phyloP scores from a whole-genome alignment of 148 eudicot species.

The Spergularia marina region DNA sequence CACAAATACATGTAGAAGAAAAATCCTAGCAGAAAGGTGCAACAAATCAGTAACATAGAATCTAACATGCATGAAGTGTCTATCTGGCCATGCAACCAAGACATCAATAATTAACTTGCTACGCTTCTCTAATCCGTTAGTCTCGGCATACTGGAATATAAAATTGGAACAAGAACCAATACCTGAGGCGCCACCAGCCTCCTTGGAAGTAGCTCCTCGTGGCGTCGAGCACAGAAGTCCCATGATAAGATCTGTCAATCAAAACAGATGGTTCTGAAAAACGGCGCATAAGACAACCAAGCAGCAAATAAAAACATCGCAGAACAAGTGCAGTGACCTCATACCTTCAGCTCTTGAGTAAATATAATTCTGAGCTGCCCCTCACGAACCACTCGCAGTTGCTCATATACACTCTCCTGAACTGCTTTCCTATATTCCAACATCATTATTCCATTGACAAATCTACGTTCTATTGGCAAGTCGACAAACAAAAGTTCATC shows the following conservation, averaged over 20 bases:
- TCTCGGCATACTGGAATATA: not conserved
- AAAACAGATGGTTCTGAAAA: constrained; percentile 15
- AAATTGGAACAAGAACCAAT: constrained; percentile 6
- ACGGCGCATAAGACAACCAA: constrained; percentile 5
- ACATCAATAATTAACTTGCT: not conserved
- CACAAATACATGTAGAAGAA: not conserved
- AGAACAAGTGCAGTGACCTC: constrained; percentile 5
- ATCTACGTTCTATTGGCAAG: constrained; percentile 79
- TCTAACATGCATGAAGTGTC: not conserved
- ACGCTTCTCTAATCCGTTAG: not conserved
- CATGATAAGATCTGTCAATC: constrained; percentile 68
- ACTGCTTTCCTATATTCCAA: constrained; percentile 87
- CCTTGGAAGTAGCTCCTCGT: constrained; percentile 91
- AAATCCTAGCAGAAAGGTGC: not conserved
- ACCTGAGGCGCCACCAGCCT: constrained; percentile 94
- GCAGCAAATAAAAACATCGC: not conserved
- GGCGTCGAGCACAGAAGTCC: constrained; percentile 95
- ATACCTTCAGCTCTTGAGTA: constrained; percentile 82
- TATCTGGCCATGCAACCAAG: not conserved
- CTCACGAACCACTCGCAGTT: constrained; percentile 89
- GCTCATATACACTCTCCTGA: constrained; percentile 93
- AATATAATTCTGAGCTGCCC: constrained; percentile 84
- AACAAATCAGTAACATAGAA: not conserved
- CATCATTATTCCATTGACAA: constrained; percentile 73
- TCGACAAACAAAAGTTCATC: constrained; percentile 91